Evolutionary conservation across 2,329 filamentous ascomycete species (phyloP).

Genomic region (Leptographium radiaticola): DNA sequence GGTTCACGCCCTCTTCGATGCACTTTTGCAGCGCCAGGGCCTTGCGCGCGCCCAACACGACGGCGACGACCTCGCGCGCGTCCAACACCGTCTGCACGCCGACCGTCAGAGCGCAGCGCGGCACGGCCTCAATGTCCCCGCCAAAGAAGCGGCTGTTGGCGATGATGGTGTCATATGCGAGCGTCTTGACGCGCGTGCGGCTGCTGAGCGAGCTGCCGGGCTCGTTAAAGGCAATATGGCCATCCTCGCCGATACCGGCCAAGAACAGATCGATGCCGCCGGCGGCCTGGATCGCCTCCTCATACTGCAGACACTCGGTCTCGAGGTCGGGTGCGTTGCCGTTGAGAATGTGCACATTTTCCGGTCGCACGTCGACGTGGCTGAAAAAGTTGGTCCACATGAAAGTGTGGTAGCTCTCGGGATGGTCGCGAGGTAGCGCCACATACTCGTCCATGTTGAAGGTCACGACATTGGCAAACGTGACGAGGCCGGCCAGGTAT

Average conservation of each 20-base stretch:
- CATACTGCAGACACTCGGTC: slow-evolving; percentile 59
- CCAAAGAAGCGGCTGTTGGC: slow-evolving; percentile 65
- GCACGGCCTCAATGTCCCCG: slow-evolving; percentile 50
- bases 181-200: slow-evolving; percentile 61
- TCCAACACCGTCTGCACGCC: slow-evolving; percentile 43
- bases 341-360: slow-evolving; percentile 59
- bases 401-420: slow-evolving; percentile 68
- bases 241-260: slow-evolving; percentile 63
- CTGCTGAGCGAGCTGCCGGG: slow-evolving; percentile 59
- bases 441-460: slow-evolving; percentile 64
- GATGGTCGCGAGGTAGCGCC: slow-evolving; percentile 57
- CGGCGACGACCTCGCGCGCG: slow-evolving; percentile 59
- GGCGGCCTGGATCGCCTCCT: slow-evolving; percentile 51
- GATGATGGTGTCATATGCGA: slow-evolving; percentile 65
- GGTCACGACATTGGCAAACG: slow-evolving; percentile 55
- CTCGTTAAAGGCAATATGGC: slow-evolving; percentile 74
- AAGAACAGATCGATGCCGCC: slow-evolving; percentile 70
- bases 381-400: slow-evolving; percentile 77
- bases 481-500: slow-evolving; percentile 40
- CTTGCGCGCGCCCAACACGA: slow-evolving; percentile 62
- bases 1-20: slow-evolving; percentile 61
- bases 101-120: slow-evolving; percentile 59
- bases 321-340: slow-evolving; percentile 58
- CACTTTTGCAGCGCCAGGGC: slow-evolving; percentile 58
- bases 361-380: slow-evolving; percentile 55